Percentiles rank a stretch among this genome's conserved stretches.
Evolutionary conservation across 1,284 basidiomycete species (phyloP).

Genomic region (Irpex sp.): DNA sequence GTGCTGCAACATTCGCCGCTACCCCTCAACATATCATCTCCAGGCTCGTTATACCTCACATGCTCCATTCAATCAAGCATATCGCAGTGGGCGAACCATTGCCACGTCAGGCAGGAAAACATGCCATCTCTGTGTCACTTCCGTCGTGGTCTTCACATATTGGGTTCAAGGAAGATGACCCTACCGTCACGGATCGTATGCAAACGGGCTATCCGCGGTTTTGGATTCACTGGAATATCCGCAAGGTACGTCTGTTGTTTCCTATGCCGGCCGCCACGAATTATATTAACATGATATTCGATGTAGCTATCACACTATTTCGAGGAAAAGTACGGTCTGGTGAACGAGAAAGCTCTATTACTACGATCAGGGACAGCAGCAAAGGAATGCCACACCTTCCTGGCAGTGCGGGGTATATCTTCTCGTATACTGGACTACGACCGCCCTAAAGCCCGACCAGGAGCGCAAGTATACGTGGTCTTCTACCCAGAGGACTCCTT

Average conservation of each 20-base stretch:
- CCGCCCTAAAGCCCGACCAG: conserved; percentile 34
- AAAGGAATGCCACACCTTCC: conserved; percentile 73
- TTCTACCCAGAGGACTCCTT: conserved; percentile 70
- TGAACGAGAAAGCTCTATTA: conserved; percentile 69
- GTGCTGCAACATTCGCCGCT: no score
- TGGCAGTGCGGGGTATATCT: conserved; percentile 50
- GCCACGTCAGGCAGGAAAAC: conserved; percentile 27
- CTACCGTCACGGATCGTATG: conserved; percentile 81
- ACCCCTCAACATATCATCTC: no score
- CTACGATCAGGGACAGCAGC: conserved; percentile 75
- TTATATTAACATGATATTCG: neutral
- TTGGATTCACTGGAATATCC: conserved; percentile 88
- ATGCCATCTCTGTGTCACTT: conserved; percentile 95
- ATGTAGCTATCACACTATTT: conserved; percentile 74
- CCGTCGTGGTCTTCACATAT: conserved; percentile 96
- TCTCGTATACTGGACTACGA: conserved; percentile 43
- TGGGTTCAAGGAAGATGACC: conserved; percentile 90
- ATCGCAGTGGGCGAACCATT: neutral
- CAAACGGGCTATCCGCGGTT: conserved; percentile 96
- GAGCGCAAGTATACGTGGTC: conserved; percentile 74
- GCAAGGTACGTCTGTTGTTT: conserved; percentile 53
- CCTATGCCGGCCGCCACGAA: neutral
- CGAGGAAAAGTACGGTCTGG: conserved; percentile 71
- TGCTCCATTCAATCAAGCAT: neutral
- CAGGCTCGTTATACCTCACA: no score